phyloP scores from a whole-genome alignment of 352 stramenopile genomes.

The Aphanomyces cochlioides region DNA sequence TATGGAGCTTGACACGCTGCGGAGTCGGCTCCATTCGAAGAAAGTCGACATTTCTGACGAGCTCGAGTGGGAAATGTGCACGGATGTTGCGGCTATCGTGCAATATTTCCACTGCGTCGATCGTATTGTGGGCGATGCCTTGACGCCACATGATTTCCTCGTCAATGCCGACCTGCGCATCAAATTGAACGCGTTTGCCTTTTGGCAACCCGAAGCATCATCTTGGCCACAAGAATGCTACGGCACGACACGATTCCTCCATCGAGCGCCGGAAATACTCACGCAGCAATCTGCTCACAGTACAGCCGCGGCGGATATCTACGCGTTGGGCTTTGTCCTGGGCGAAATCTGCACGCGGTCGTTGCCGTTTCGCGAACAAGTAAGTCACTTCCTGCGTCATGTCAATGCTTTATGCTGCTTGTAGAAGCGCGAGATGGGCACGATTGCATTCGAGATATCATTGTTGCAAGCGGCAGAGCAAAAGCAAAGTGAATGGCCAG shows the following conservation, averaged over 20 bases:
- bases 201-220: slow-evolving; percentile 34
- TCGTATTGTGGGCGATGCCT: slow-evolving; percentile 39
- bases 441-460: background rate
- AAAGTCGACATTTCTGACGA: slow-evolving; percentile 13
- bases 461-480: background rate
- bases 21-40: background rate
- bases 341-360: slow-evolving; percentile 54
- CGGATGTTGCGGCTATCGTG: slow-evolving; percentile 58
- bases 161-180: slow-evolving; percentile 45
- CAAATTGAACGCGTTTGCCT: slow-evolving; percentile 64
- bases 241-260: slow-evolving; percentile 50
- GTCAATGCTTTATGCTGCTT: background rate
- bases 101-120: slow-evolving; percentile 56
- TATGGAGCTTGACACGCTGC: background rate
- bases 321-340: slow-evolving; percentile 59
- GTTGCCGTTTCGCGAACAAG: slow-evolving; percentile 38
- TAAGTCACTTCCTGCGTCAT: background rate
- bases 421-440: background rate
- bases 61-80: slow-evolving; percentile 45
- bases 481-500: background rate
- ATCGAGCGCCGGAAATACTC: slow-evolving; percentile 54
- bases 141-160: slow-evolving; percentile 59
- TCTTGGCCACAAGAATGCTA: slow-evolving; percentile 34
- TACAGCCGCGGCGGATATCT: slow-evolving; percentile 52
- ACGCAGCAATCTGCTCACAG: slow-evolving; percentile 41